phyloP scores from a whole-genome alignment of 1,284 basidiomycete species.

The Somion occarium region DNA sequence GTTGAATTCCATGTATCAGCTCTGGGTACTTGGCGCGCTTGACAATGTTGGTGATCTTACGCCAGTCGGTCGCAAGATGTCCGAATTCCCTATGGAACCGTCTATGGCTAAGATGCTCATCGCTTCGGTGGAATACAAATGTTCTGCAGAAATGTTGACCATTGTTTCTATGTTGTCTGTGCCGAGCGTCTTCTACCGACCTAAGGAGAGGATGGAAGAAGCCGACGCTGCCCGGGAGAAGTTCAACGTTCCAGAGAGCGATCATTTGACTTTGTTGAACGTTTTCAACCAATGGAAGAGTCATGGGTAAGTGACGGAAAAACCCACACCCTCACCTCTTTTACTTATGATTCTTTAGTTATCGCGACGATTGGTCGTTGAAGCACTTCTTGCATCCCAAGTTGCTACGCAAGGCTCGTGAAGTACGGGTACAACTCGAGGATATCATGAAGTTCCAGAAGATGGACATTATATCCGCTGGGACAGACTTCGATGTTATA shows the following conservation, averaged over 20 bases:
- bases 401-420: constrained; percentile 89
- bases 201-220: constrained; percentile 94
- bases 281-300: constrained; percentile 98
- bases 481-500: constrained; percentile 94
- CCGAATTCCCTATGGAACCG: constrained; percentile 97
- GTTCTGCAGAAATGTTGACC: constrained; percentile 94
- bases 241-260: constrained; percentile 97
- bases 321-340: not conserved
- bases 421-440: constrained; percentile 94
- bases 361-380: constrained; percentile 90
- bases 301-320: constrained; percentile 70
- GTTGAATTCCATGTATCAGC: constrained; percentile 97
- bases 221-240: constrained; percentile 96
- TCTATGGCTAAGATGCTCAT: constrained; percentile 99
- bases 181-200: constrained; percentile 94
- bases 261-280: constrained; percentile 93
- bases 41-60: constrained; percentile 98
- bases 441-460: constrained; percentile 99
- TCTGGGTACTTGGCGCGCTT: constrained; percentile 97
- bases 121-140: constrained; percentile 89
- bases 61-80: constrained; percentile 91
- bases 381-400: constrained; percentile 97
- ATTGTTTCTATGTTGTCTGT: constrained; percentile 99
- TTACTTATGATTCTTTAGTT: constrained; percentile 38
- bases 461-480: constrained; percentile 85